A percentile compares a stretch with the other conserved stretches of the same genome.
phyloP scores from a whole-genome alignment of 495 filamentous ascomycete genomes.

The Aspergillus kassunensis region DNA sequence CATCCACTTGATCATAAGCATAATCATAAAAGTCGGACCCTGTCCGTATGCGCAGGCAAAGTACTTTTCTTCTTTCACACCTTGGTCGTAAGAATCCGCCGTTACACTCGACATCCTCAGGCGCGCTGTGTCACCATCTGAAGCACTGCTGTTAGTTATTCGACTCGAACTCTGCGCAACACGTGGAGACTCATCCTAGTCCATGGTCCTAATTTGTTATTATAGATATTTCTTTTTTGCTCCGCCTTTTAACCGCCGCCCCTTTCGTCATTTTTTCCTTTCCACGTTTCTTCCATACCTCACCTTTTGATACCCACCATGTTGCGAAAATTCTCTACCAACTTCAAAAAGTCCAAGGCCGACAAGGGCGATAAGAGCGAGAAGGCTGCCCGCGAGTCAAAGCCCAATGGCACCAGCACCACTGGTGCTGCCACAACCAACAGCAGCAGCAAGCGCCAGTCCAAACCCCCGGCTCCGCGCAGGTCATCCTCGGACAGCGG shows the following conservation, averaged over 20 bases:
- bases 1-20: slow-evolving; percentile 2
- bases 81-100: background rate
- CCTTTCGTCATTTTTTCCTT: slow-evolving; percentile 9
- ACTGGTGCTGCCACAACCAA: slow-evolving; percentile 3
- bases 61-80: background rate
- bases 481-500: slow-evolving; percentile 28
- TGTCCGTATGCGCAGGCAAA: background rate
- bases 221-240: slow-evolving; percentile 4
- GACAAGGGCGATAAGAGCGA: slow-evolving; percentile 11
- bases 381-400: slow-evolving; percentile 40
- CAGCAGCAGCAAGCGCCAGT: slow-evolving; percentile 36
- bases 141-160: too few relatives aligned
- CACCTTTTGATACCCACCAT: slow-evolving; percentile 27
- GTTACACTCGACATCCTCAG: slow-evolving; percentile 1
- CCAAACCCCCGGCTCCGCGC: slow-evolving; percentile 29
- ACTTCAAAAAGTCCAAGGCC: slow-evolving; percentile 48
- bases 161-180: too few relatives aligned
- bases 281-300: slow-evolving; percentile 12
- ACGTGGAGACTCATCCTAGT: slow-evolving; percentile 7
- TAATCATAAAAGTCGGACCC: background rate
- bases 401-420: slow-evolving; percentile 30
- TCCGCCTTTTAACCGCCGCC: slow-evolving; percentile 2
- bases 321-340: slow-evolving; percentile 51
- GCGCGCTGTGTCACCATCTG: too few relatives aligned
- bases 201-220: background rate